Conservation (phyloP, 2,329 filamentous ascomycete genomes). For the Cladorrhinum sp. region DNA sequence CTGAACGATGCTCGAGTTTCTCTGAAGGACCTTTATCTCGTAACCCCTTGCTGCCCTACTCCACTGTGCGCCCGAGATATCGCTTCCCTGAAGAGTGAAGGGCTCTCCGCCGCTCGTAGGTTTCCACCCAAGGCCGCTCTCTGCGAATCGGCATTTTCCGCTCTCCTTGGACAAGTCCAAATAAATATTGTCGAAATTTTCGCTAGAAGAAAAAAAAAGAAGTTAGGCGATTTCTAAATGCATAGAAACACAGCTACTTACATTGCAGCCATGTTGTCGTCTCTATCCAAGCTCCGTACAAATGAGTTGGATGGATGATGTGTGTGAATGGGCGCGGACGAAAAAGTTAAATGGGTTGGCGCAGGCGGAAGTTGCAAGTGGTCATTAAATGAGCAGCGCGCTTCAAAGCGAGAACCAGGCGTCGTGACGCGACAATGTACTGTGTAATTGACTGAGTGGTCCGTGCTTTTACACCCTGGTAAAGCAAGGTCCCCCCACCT, state of each 20-base stretch:
- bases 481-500: background rate
- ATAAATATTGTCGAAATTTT: constrained; percentile 97
- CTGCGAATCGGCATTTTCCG: constrained; percentile 91
- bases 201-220: constrained; percentile 44
- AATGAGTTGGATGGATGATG: constrained; percentile 1
- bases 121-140: constrained; percentile 95
- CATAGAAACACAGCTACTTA: constrained; percentile 14
- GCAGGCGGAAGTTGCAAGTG: background rate
- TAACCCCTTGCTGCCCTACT: constrained; percentile 88
- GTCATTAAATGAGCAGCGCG: background rate
- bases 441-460: constrained; percentile 3
- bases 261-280: constrained; percentile 26
- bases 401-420: background rate
- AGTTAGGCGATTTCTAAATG: background rate
- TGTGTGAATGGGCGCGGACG: constrained; percentile 3
- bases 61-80: constrained; percentile 89
- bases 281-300: background rate
- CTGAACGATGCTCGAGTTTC: constrained; percentile 82
- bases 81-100: constrained; percentile 85
- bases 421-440: constrained; percentile 6
- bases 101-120: constrained; percentile 82
- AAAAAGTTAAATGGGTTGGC: background rate
- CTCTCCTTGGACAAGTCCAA: constrained; percentile 90
- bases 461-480: background rate
- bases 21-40: constrained; percentile 86